Evolutionary conservation across 1,284 basidiomycete species (phyloP).

Genomic region (Leccinum fuscescens): DNA sequence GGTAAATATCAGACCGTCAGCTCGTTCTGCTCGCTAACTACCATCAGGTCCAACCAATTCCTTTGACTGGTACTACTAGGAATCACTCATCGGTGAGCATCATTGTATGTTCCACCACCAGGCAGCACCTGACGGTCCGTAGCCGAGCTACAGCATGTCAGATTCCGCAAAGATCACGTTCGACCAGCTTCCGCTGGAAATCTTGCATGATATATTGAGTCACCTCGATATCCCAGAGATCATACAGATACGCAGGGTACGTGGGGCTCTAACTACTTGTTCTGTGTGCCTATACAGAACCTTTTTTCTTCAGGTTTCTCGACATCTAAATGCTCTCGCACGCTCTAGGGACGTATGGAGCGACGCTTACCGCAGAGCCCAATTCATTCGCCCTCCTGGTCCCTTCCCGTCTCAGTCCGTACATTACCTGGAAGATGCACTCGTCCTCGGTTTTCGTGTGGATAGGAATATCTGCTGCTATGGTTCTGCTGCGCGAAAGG

Average conservation of each 20-base stretch:
- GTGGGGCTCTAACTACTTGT: neutral
- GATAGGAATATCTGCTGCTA: constrained; percentile 5
- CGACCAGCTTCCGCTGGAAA: constrained; percentile 13
- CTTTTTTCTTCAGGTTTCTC: constrained; percentile 16
- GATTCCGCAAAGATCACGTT: neutral
- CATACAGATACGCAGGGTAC: constrained; percentile 19
- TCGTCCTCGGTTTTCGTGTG: constrained; percentile 16
- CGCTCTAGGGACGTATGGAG: constrained; percentile 16
- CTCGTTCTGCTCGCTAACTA: neutral
- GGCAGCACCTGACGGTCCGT: neutral
- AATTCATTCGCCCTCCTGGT: constrained; percentile 21
- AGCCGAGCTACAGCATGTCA: neutral
- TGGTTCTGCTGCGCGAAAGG: neutral
- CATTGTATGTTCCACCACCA: too few species aligned
- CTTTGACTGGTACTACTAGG: neutral
- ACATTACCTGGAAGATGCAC: constrained; percentile 11
- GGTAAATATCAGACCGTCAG: neutral
- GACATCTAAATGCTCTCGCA: constrained; percentile 8
- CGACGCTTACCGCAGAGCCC: constrained; percentile 13
- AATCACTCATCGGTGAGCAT: too few species aligned
- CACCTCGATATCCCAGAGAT: constrained; percentile 19
- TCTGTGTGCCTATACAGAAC: neutral
- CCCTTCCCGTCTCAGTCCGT: constrained; percentile 19
- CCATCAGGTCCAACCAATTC: neutral
- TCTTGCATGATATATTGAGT: constrained; percentile 9